Percentiles rank a stretch among this genome's conserved stretches.
Conservation (phyloP, 345 rosid genomes). For the Hypericum androsaemum region DNA sequence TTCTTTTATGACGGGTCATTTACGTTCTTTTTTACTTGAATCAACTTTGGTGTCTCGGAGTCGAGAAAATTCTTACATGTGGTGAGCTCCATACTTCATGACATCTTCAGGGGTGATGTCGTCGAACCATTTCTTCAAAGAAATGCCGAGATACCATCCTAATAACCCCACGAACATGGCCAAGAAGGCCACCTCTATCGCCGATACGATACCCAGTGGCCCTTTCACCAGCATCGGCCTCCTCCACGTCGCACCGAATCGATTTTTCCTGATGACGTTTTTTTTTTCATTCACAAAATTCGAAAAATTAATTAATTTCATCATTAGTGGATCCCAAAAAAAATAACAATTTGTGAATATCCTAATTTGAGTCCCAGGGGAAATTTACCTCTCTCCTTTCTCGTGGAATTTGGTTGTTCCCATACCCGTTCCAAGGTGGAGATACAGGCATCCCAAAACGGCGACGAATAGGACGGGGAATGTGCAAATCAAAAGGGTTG, state of each 20-base stretch:
- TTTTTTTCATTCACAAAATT: no score
- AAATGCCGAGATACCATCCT: neutral
- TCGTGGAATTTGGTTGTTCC: neutral
- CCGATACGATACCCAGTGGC: neutral
- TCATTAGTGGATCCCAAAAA: no score
- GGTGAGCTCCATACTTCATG: no score
- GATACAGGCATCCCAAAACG: constrained; percentile 18
- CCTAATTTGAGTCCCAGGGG: no score
- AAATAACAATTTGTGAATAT: no score
- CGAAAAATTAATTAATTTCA: no score
- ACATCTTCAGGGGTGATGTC: neutral
- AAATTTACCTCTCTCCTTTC: no score
- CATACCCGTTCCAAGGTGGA: constrained; percentile 9
- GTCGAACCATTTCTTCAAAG: neutral
- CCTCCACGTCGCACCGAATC: neutral
- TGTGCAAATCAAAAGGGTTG: neutral
- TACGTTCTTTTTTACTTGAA: no score
- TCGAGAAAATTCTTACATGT: no score
- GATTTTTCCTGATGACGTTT: no score
- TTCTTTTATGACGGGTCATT: no score
- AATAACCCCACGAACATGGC: neutral
- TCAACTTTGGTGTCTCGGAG: no score
- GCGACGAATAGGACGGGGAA: constrained; percentile 15
- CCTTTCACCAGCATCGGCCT: constrained; percentile 5
- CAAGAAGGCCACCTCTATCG: neutral